Evolutionary conservation across 2,329 filamentous ascomycete species (phyloP).

Genomic region (Aureobasidium pullulans): DNA sequence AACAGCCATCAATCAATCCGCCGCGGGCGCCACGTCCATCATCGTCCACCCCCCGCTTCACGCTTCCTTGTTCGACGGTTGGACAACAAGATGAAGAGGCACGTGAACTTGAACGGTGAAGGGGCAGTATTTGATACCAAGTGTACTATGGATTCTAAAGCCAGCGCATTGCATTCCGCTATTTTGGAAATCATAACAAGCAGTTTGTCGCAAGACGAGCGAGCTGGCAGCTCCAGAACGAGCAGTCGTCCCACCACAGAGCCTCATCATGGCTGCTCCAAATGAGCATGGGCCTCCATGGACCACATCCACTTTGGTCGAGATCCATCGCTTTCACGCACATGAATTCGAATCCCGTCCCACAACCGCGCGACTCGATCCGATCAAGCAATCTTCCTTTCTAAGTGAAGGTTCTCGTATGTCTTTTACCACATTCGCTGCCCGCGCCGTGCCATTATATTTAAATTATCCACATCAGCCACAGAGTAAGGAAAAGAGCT

Average conservation of each 20-base stretch:
- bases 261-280: background rate
- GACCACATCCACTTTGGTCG: background rate
- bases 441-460: background rate
- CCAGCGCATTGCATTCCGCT: background rate
- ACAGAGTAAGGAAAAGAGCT: background rate
- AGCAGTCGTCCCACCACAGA: background rate
- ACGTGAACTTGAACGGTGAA: slow-evolving; percentile 3
- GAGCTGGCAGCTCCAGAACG: background rate
- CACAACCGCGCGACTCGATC: background rate
- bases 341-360: background rate
- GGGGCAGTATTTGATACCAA: background rate
- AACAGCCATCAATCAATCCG: background rate
- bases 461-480: background rate
- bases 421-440: no score
- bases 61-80: slow-evolving; percentile 9
- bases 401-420: background rate
- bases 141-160: background rate
- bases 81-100: slow-evolving; percentile 7
- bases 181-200: background rate
- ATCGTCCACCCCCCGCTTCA: background rate
- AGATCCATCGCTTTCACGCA: background rate
- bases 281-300: background rate
- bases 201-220: background rate
- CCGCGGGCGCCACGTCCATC: slow-evolving; percentile 12
- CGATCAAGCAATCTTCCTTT: background rate